Base-by-base conservation (phyloP, 1,139 yeast species). In the Kurtzmaniella quercitrusa region DNA sequence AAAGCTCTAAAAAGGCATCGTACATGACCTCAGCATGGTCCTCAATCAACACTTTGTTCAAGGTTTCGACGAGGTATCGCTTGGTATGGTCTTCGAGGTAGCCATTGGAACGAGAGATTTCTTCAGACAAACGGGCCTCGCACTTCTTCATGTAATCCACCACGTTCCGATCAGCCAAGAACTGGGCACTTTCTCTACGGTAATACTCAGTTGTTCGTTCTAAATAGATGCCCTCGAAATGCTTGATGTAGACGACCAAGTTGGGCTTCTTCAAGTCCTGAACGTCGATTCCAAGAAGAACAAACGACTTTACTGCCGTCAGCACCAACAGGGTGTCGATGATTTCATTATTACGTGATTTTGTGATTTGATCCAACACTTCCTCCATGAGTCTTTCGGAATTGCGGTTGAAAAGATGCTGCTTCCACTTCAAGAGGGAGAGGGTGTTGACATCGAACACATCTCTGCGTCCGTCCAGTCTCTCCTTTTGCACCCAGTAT, bases 401-500 rank as follows among this genome's bases (percentile, higher is more conserved):
- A 57, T 88, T 79, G 37, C 78, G 77, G 51, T 79, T 77, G 63
- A 93, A 93, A 79, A 93, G 77, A 50, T 82, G 81, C 48, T 81
- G 79, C 57, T 87, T 84, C 99, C 99, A 94, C 44, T 89, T 84
- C 51, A 90, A 75, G 48, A 93, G 70, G 44, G 96, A 85, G 53
- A 93, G 71, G 1, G 97, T 90, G 58, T 88, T 84, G 34, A 94
- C 95, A 63, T 94, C 98, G 62, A 83, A 89, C 41, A 93, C 82
- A 56, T 89, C 90, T 51, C 91, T 77, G 56, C 89, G 81, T n/a
- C 98, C 98, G 60, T 93, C 98, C 38, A 91, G 87, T 57, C 98
- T 78, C 63, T 93, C 98, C 60, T 95, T 90, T 57, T 86, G 89
- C 41, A 94, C 97, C 98, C 98, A 94, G 65, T 93, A 93, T 51